Percentiles rank a stretch among this genome's conserved stretches.
Evolutionary conservation across 2,329 filamentous ascomycete genomes (phyloP).

Genomic region (Cordyceps cateniannulata): DNA sequence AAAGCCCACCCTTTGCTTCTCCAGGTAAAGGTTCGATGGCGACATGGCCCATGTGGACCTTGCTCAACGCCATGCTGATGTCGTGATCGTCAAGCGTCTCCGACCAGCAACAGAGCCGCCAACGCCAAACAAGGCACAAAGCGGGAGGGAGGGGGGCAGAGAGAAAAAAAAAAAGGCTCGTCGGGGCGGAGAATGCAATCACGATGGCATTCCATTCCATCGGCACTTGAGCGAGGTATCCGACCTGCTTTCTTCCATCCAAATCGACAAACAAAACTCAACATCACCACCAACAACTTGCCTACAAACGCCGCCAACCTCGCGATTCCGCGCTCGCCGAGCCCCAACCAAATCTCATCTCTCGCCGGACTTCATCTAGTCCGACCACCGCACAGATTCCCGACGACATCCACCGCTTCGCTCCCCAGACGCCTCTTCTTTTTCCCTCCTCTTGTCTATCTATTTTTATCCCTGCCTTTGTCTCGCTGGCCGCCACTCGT

Average conservation of each 20-base stretch:
- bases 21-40: slow-evolving; percentile 11
- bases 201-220: background rate
- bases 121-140: background rate
- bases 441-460: background rate
- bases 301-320: background rate
- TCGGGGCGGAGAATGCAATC: background rate
- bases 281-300: background rate
- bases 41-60: slow-evolving; percentile 13
- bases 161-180: background rate
- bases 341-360: background rate
- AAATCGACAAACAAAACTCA: background rate
- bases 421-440: background rate
- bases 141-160: background rate
- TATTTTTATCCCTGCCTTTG: background rate
- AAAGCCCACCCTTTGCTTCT: background rate
- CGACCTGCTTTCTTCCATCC: background rate
- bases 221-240: background rate
- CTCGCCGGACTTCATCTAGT: background rate
- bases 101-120: background rate
- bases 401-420: background rate
- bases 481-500: background rate
- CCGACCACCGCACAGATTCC: background rate
- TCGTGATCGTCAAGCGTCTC: slow-evolving; percentile 7
- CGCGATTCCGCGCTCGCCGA: background rate
- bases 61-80: slow-evolving; percentile 6